phyloP scores from a whole-genome alignment of 768 basidiomycete species.

The Naganishia onofrii region DNA sequence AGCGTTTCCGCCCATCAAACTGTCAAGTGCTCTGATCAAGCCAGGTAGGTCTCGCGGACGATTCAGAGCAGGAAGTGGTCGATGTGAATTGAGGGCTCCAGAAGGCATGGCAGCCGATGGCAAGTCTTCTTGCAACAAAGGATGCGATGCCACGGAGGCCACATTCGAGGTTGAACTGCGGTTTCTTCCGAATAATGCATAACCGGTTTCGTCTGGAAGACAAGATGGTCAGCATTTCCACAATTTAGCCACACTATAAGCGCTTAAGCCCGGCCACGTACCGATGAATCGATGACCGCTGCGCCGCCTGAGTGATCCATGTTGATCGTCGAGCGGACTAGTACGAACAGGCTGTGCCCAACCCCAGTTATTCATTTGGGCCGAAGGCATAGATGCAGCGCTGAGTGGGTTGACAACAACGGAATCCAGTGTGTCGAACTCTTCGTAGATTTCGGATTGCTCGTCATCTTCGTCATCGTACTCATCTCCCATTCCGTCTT shows the following conservation, averaged over 20 bases:
- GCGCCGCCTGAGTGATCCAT: slow-evolving; percentile 11
- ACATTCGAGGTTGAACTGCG: slow-evolving; percentile 7
- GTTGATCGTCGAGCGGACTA: slow-evolving; percentile 11
- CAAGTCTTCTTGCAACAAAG: slow-evolving; percentile 22
- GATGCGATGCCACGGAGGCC: slow-evolving; percentile 26
- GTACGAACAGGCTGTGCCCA: slow-evolving; percentile 34
- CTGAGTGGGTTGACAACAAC: slow-evolving; percentile 32
- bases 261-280: neutral
- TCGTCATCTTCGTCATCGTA: slow-evolving; percentile 32
- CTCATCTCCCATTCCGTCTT: slow-evolving; percentile 26
- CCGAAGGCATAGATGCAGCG: slow-evolving; percentile 19
- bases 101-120: neutral
- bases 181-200: slow-evolving; percentile 12
- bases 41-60: slow-evolving; percentile 20
- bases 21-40: slow-evolving; percentile 24
- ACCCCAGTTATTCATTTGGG: slow-evolving; percentile 35
- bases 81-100: neutral
- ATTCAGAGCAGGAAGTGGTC: neutral
- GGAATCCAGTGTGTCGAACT: slow-evolving; percentile 25
- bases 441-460: slow-evolving; percentile 24
- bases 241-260: neutral
- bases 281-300: slow-evolving; percentile 19
- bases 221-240: neutral
- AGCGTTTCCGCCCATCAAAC: slow-evolving; percentile 24
- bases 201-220: slow-evolving; percentile 3